Percentiles rank a stretch among this genome's conserved stretches.
These are phyloP conservation scores for Fusarium solani-melongenae DNA, from an alignment of 2,329 filamentous ascomycete genomes.

Conservation along the genomic window DNA sequence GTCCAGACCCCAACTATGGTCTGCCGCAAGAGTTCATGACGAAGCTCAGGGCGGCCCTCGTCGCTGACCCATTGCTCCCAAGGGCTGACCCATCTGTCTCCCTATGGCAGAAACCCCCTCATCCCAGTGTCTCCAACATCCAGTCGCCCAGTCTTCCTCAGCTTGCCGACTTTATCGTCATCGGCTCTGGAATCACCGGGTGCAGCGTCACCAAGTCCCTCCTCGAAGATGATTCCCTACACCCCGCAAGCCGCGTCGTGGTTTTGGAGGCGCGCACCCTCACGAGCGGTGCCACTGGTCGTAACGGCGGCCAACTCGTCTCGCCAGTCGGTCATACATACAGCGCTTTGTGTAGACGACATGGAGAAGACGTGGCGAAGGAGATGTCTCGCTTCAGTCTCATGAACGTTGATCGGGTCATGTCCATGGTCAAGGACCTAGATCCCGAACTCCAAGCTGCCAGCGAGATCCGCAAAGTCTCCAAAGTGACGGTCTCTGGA, in stretches of 20 bases:
- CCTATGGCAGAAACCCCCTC: constrained; percentile 41
- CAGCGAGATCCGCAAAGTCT: constrained; percentile 25
- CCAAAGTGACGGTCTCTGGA: constrained; percentile 28
- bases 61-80: not conserved
- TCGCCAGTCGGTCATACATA: constrained; percentile 41
- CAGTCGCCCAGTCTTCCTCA: constrained; percentile 37
- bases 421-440: constrained; percentile 22
- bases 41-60: not conserved
- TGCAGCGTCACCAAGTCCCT: constrained; percentile 42
- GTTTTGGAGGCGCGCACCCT: constrained; percentile 45
- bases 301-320: constrained; percentile 45
- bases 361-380: constrained; percentile 50
- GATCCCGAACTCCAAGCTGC: constrained; percentile 15
- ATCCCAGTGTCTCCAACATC: constrained; percentile 33
- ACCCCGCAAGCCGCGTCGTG: constrained; percentile 15
- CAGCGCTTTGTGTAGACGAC: constrained; percentile 39
- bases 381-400: constrained; percentile 55
- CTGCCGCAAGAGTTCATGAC: not conserved
- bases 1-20: not conserved
- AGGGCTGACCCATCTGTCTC: constrained; percentile 37
- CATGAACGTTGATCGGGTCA: constrained; percentile 46
- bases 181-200: constrained; percentile 48
- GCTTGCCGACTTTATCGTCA: constrained; percentile 40
- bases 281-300: constrained; percentile 45
- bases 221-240: constrained; percentile 24